These are phyloP conservation scores for Paracorniculantispora psalliotae DNA, from an alignment of 2,329 filamentous ascomycete species.

Conservation along the genomic window DNA sequence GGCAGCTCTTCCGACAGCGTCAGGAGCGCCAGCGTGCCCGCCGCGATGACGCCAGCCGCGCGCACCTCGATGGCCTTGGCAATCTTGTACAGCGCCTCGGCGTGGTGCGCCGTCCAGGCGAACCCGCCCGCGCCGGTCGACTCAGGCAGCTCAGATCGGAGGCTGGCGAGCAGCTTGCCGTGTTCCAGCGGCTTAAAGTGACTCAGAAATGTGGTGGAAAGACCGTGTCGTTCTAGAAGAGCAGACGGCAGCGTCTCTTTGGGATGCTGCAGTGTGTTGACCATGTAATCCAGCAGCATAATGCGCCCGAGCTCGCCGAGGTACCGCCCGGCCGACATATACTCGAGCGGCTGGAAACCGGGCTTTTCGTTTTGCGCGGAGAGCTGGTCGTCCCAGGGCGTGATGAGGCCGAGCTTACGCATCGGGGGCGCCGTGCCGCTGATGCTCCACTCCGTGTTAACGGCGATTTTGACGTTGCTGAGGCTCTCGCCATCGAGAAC, in stretches of 20 bases:
- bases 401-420: conserved; percentile 58
- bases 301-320: conserved; percentile 71
- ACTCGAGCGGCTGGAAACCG: conserved; percentile 78
- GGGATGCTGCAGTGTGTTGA: conserved; percentile 34
- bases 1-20: conserved; percentile 63
- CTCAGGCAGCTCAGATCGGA: conserved; percentile 49
- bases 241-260: conserved; percentile 46
- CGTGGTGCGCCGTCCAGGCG: conserved; percentile 57
- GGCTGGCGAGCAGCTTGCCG: conserved; percentile 40
- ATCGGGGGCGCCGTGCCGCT: conserved; percentile 67
- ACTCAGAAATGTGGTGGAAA: conserved; percentile 70
- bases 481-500: conserved; percentile 41
- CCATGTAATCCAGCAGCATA: conserved; percentile 62
- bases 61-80: conserved; percentile 66
- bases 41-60: conserved; percentile 69
- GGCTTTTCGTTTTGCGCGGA: conserved; percentile 63
- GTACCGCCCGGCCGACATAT: conserved; percentile 77
- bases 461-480: conserved; percentile 60
- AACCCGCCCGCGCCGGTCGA: conserved; percentile 42
- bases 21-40: conserved; percentile 65
- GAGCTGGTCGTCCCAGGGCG: conserved; percentile 63
- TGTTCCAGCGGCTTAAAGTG: conserved; percentile 55
- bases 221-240: conserved; percentile 54
- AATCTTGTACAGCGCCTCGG: conserved; percentile 58
- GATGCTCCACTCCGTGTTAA: conserved; percentile 84